These are phyloP conservation scores for Graphilbum ipis-grandicollis DNA, from an alignment of 2,329 filamentous ascomycete genomes.

Conservation along the genomic window DNA sequence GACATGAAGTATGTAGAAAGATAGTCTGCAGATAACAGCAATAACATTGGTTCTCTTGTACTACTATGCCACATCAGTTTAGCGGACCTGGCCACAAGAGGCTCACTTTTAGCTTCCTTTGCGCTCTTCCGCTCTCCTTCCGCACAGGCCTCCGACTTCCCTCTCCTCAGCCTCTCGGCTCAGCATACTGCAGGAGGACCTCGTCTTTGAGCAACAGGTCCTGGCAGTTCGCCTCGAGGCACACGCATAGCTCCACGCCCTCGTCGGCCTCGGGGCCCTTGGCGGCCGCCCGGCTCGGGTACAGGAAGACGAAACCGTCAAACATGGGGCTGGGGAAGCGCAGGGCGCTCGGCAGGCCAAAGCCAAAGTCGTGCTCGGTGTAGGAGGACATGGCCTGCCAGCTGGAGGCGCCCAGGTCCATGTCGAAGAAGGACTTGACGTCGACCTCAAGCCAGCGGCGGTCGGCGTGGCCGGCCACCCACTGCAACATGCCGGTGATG, in stretches of 20 bases:
- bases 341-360: slow-evolving; percentile 10
- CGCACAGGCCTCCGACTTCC: no score
- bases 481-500: slow-evolving; percentile 10
- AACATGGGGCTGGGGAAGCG: slow-evolving; percentile 3
- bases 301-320: slow-evolving; percentile 5
- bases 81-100: no score
- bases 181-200: background rate
- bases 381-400: slow-evolving; percentile 9
- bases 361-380: slow-evolving; percentile 14
- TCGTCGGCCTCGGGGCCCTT: slow-evolving; percentile 1
- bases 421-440: slow-evolving; percentile 11
- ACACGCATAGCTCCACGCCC: slow-evolving; percentile 3
- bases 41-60: no score
- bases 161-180: background rate
- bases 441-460: slow-evolving; percentile 10
- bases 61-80: no score
- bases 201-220: background rate
- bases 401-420: slow-evolving; percentile 12
- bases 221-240: background rate
- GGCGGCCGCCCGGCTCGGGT: slow-evolving; percentile 1
- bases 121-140: no score
- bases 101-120: background rate
- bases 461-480: slow-evolving; percentile 11
- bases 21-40: no score
- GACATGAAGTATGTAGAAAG: no score